Conservation (phyloP, 1,284 basidiomycete genomes). For the Naganishia albida region DNA sequence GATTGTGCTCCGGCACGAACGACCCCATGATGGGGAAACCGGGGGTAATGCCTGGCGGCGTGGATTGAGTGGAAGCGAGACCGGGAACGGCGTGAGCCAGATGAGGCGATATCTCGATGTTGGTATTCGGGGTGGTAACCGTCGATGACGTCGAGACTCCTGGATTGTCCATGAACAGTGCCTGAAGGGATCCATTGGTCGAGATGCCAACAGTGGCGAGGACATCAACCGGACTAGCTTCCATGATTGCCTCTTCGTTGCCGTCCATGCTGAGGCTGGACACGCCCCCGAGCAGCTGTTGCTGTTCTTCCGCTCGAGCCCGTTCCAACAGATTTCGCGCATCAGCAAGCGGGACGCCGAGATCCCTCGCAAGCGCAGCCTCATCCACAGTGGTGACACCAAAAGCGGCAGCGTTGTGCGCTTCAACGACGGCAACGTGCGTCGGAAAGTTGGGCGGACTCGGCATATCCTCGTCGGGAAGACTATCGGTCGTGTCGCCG, state of each 20-base stretch:
- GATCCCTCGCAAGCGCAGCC: constrained; percentile 33
- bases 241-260: constrained; percentile 7
- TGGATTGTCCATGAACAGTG: constrained; percentile 22
- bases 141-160: constrained; percentile 10
- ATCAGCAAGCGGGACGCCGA: constrained; percentile 34
- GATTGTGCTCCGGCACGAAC: constrained; percentile 30
- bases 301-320: constrained; percentile 31
- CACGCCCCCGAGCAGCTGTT: constrained; percentile 29
- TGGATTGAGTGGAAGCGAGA: constrained; percentile 12
- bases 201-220: constrained; percentile 6
- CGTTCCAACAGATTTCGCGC: constrained; percentile 33
- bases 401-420: constrained; percentile 33
- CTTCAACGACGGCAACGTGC: constrained; percentile 27
- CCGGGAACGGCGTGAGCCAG: constrained; percentile 14
- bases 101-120: constrained; percentile 22
- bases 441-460: constrained; percentile 32
- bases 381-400: constrained; percentile 35
- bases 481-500: constrained; percentile 35
- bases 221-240: constrained; percentile 15
- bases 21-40: constrained; percentile 33
- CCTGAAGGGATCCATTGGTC: constrained; percentile 13
- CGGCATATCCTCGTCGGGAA: constrained; percentile 36
- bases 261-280: constrained; percentile 22
- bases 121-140: constrained; percentile 20
- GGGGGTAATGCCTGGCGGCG: neutral